Evolutionary conservation across 768 basidiomycete genomes (phyloP).

Genomic region (Mycena leptocephala): DNA sequence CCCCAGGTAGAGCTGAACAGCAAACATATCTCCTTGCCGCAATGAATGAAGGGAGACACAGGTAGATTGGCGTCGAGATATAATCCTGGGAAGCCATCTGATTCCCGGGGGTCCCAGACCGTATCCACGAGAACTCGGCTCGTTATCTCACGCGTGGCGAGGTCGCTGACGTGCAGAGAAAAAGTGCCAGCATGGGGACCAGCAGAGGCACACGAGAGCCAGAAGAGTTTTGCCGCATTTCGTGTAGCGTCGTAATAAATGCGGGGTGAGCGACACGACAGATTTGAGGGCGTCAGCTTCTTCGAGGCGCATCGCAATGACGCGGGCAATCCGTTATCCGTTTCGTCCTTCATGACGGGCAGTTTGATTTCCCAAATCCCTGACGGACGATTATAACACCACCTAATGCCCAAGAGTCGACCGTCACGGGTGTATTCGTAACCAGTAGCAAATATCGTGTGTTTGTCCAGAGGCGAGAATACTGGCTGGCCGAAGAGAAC

Average conservation of each 20-base stretch:
- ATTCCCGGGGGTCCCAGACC: constrained; percentile 54
- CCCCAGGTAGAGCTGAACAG: constrained; percentile 70
- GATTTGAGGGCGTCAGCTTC: constrained; percentile 60
- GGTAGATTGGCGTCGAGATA: constrained; percentile 66
- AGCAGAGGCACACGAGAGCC: constrained; percentile 69
- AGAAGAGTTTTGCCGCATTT: constrained; percentile 57
- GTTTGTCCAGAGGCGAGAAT: constrained; percentile 59
- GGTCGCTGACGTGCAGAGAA: constrained; percentile 63
- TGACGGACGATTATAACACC: constrained; percentile 63
- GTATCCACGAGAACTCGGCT: constrained; percentile 56
- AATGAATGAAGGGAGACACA: constrained; percentile 55
- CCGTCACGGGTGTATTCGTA: constrained; percentile 74
- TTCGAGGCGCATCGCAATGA: constrained; percentile 34
- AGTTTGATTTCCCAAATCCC: constrained; percentile 70
- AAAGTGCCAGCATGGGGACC: constrained; percentile 76
- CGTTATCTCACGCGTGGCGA: constrained; percentile 30
- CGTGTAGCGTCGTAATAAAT: constrained; percentile 47
- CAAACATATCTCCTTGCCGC: constrained; percentile 46
- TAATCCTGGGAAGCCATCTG: constrained; percentile 73
- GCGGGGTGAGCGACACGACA: constrained; percentile 76
- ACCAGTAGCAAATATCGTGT: constrained; percentile 70
- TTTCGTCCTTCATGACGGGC: constrained; percentile 17
- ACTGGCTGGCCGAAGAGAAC: constrained; percentile 71
- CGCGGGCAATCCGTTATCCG: constrained; percentile 14
- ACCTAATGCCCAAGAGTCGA: constrained; percentile 63